Conservation (phyloP, 805 yeast genomes). For the Lipomyces chichibuensis region DNA sequence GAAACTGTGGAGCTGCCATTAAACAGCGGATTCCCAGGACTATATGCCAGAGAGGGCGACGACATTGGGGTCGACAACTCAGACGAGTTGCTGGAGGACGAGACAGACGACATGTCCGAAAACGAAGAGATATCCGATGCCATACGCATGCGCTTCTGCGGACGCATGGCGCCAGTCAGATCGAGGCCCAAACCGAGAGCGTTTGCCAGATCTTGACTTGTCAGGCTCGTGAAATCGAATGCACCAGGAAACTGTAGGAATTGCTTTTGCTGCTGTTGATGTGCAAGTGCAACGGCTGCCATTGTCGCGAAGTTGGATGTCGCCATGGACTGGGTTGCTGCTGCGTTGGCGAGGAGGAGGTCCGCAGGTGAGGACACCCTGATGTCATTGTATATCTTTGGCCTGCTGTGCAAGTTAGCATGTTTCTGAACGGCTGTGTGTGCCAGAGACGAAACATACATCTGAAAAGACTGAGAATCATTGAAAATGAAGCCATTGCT, state of each 20-base stretch:
- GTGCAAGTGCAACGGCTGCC: slow-evolving; percentile 3
- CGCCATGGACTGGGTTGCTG: not conserved
- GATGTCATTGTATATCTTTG: slow-evolving; percentile 16
- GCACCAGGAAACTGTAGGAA: not conserved
- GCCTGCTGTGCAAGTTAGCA: slow-evolving; percentile 1
- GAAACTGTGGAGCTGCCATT: slow-evolving; percentile 11
- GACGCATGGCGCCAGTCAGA: not conserved
- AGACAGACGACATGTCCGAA: slow-evolving; percentile 18
- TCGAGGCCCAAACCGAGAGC: not conserved
- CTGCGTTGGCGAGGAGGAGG: not conserved
- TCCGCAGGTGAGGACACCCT: not conserved
- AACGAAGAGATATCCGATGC: slow-evolving; percentile 13
- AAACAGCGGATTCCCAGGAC: slow-evolving; percentile 12
- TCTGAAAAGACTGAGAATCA: slow-evolving; percentile 1
- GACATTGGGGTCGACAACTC: slow-evolving; percentile 34
- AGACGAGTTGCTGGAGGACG: slow-evolving; percentile 22
- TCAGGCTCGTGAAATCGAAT: slow-evolving; percentile 4
- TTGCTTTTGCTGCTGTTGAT: slow-evolving; percentile 17
- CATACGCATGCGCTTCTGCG: slow-evolving; percentile 20
- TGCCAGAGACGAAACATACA: slow-evolving; percentile 5
- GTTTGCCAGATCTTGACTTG: slow-evolving; percentile 10
- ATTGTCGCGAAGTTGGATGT: not conserved
- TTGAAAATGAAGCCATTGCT: slow-evolving; percentile 9
- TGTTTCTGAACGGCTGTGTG: not conserved
- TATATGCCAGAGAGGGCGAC: slow-evolving; percentile 28